Base-by-base conservation (phyloP, 208 protist species). In the Acanthamoeba royreba region DNA sequence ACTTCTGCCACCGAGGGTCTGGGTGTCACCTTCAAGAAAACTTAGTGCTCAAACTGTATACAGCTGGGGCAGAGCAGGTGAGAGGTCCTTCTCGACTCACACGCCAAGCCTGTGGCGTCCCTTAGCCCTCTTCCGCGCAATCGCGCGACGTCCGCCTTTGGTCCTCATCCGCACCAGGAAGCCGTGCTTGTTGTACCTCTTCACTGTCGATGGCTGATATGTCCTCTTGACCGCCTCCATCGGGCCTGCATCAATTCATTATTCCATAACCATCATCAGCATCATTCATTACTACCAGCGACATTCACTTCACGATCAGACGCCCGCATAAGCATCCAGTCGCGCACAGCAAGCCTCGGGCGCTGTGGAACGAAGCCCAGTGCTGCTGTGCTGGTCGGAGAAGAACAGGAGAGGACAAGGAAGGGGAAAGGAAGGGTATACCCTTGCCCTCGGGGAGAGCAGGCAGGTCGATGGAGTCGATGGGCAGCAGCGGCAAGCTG, bases 191-290 rank as follows among this genome's bases (percentile, higher is more conserved):
- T 55, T 25, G 45, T 55, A 28, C 47, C 77, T 49, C 45, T 55
- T 49, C 28, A 49, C 42, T 5, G 42, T 86, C 5, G 45, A 58
- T 19, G 77, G 77, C 77, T 86, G 77, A 31, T 86, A 86, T n/a
- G 77, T 86, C 77, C 77, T 13, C 77, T 86, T 86, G 15, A 86
- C 33, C 66, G 66, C 66, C 35, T 77, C 66, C 66, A 77, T 77
- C 11, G 66, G 66, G 19, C 19, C 66, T 77, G 66, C 35, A 43
- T 3, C 15, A 8, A n/a, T n/a, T n/a, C n/a, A n/a, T n/a, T n/a
- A n/a, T n/a, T n/a, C n/a, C n/a, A n/a, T n/a, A n/a, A n/a, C n/a
- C n/a, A n/a, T n/a, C n/a, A n/a, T n/a, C n/a, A n/a, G n/a, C n/a
- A n/a, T n/a, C n/a, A n/a, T n/a, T n/a, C n/a, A n/a, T n/a, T n/a